Evolutionary conservation across 2,329 filamentous ascomycete genomes (phyloP).

Genomic region (Incumbomyces lentus): DNA sequence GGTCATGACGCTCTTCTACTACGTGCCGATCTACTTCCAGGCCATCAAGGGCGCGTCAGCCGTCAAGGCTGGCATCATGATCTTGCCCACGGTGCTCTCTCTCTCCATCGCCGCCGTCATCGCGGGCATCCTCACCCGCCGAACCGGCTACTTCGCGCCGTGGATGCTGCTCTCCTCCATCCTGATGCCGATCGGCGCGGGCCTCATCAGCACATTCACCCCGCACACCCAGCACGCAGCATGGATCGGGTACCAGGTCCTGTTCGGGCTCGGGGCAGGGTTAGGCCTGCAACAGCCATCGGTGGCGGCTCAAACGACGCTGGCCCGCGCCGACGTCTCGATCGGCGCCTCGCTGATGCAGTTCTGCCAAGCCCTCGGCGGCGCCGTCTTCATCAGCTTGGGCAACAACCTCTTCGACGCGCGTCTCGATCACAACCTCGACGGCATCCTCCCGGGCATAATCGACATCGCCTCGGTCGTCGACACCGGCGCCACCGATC

Average conservation of each 20-base stretch:
- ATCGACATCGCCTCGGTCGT: slow-evolving; percentile 12
- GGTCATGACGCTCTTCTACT: slow-evolving; percentile 20
- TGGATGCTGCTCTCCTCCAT: slow-evolving; percentile 26
- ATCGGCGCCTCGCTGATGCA: slow-evolving; percentile 19
- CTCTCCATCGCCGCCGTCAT: slow-evolving; percentile 14
- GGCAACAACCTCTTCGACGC: slow-evolving; percentile 21
- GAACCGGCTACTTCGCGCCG: slow-evolving; percentile 27
- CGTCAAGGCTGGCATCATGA: slow-evolving; percentile 20
- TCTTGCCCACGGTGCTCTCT: slow-evolving; percentile 13
- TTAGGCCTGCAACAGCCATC: slow-evolving; percentile 17
- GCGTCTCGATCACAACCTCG: slow-evolving; percentile 10
- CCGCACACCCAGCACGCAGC: slow-evolving; percentile 15
- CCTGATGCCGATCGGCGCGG: slow-evolving; percentile 22
- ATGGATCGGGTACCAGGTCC: slow-evolving; percentile 22
- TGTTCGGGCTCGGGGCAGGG: slow-evolving; percentile 19
- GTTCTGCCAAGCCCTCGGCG: slow-evolving; percentile 19
- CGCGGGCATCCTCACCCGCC: slow-evolving; percentile 19
- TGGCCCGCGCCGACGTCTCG: slow-evolving; percentile 22
- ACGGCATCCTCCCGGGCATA: slow-evolving; percentile 10
- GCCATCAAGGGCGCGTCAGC: slow-evolving; percentile 22
- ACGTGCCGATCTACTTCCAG: slow-evolving; percentile 24
- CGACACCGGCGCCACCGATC: slow-evolving; percentile 19
- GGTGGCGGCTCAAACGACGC: slow-evolving; percentile 16
- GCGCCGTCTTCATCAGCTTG: slow-evolving; percentile 12
- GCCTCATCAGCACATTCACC: slow-evolving; percentile 24